Evolutionary conservation across 73 alveolate genomes (phyloP).

Genomic region (Durusdinium trenchii): DNA sequence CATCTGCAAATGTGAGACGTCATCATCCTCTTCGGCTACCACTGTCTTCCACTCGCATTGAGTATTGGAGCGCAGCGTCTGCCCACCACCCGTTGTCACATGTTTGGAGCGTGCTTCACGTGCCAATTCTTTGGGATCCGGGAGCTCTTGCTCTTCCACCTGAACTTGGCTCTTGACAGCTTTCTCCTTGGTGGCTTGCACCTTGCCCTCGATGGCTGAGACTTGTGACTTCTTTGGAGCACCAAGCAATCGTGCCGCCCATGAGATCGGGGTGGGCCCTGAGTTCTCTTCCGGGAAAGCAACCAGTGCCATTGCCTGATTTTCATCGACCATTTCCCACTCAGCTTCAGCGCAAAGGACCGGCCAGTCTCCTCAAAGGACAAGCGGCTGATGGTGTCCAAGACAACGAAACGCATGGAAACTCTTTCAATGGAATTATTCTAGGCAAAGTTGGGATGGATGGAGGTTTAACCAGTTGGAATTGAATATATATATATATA

Average conservation of each 20-base stretch:
- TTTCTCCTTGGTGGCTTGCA: conserved; percentile 3
- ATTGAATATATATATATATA: no score
- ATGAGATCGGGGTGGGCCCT: conserved; percentile 25
- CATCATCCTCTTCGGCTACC: conserved; percentile 49
- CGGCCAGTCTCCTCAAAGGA: conserved; percentile 73
- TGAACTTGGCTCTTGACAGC: not conserved
- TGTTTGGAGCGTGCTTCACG: conserved; percentile 78
- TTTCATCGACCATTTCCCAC: conserved; percentile 55
- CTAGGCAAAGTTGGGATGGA: no score
- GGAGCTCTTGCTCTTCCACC: not conserved
- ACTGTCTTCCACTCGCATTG: conserved; percentile 38
- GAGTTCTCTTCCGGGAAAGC: conserved; percentile 69
- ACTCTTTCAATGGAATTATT: no score
- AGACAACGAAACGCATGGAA: no score
- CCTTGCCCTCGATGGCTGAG: not conserved
- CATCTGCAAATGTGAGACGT: conserved; percentile 49
- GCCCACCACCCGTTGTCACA: conserved; percentile 58
- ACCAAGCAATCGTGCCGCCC: conserved; percentile 78
- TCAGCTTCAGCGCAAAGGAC: conserved; percentile 53
- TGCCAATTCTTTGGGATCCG: conserved; percentile 69
- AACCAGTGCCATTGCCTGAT: conserved; percentile 43
- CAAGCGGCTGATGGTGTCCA: no score
- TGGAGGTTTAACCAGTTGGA: no score
- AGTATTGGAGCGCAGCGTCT: conserved; percentile 51
- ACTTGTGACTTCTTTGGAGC: not conserved